Conservation (phyloP, 2,329 filamentous ascomycete genomes). For the Eurotiales sp. region DNA sequence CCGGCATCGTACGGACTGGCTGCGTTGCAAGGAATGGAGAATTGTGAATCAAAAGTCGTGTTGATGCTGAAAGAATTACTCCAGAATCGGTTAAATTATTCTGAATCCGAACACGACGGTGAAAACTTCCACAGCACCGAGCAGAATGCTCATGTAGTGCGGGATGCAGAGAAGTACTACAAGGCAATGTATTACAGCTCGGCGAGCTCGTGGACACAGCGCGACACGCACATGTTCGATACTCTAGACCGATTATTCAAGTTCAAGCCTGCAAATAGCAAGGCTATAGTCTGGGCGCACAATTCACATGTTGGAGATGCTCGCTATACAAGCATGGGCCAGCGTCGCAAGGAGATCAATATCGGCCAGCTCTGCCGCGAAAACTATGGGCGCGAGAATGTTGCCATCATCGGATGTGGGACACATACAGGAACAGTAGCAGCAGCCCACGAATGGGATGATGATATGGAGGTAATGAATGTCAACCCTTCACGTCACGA, state of each 20-base stretch:
- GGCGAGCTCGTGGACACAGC: conserved; percentile 49
- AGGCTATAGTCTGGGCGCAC: conserved; percentile 54
- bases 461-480: conserved; percentile 49
- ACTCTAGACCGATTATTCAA: conserved; percentile 45
- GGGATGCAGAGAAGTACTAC: conserved; percentile 51
- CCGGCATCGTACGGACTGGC: conserved; percentile 49
- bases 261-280: conserved; percentile 35
- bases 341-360: conserved; percentile 44
- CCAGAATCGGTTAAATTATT: conserved; percentile 40
- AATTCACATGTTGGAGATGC: conserved; percentile 54
- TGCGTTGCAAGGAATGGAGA: conserved; percentile 36
- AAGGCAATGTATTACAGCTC: conserved; percentile 51
- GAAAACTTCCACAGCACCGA: conserved; percentile 49
- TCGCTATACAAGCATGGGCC: conserved; percentile 50
- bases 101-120: conserved; percentile 31
- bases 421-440: conserved; percentile 52
- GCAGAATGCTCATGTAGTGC: conserved; percentile 50
- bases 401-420: conserved; percentile 46
- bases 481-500: conserved; percentile 44
- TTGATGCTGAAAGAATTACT: conserved; percentile 46
- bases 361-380: conserved; percentile 54
- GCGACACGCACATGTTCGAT: conserved; percentile 52
- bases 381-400: conserved; percentile 37
- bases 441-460: conserved; percentile 50
- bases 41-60: conserved; percentile 47